Percentiles rank a stretch among this genome's conserved stretches.
phyloP scores from a whole-genome alignment of 2,329 filamentous ascomycete genomes.

The Fusarium sp. region DNA sequence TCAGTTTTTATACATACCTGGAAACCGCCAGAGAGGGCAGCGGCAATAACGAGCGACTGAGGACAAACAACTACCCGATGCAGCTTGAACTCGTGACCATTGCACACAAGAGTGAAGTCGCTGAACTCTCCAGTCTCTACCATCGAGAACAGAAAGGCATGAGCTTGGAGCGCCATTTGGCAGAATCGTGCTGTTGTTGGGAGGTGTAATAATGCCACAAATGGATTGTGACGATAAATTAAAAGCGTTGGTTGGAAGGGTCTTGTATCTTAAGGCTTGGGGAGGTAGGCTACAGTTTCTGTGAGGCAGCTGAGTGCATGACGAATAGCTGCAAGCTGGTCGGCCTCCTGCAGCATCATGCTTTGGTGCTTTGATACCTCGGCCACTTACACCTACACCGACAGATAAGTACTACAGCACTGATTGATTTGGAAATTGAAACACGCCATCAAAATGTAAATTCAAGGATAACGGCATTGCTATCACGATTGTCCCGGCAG shows the following conservation, averaged over 20 bases:
- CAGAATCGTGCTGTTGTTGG: background rate
- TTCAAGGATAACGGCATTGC: too few relatives aligned
- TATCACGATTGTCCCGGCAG: too few relatives aligned
- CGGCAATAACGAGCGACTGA: constrained; percentile 1
- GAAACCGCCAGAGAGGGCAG: background rate
- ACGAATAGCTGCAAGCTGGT: too few relatives aligned
- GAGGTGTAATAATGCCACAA: background rate
- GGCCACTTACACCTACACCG: too few relatives aligned
- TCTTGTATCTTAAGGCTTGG: too few relatives aligned
- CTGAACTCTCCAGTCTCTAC: background rate
- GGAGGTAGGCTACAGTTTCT: too few relatives aligned
- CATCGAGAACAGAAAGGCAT: background rate
- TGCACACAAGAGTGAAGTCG: constrained; percentile 2
- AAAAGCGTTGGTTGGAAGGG: background rate
- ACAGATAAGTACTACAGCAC: too few relatives aligned
- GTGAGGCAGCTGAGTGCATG: too few relatives aligned
- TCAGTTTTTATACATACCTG: background rate
- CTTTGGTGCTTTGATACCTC: too few relatives aligned
- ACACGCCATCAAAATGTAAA: too few relatives aligned
- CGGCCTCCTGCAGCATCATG: too few relatives aligned
- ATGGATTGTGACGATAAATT: background rate
- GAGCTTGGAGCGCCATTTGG: background rate
- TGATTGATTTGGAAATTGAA: too few relatives aligned
- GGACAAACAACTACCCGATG: constrained; percentile 13
- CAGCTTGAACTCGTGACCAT: constrained; percentile 3